These are phyloP conservation scores for Ochromonas danica DNA, from an alignment of 108 stramenopile species.

Conservation along the genomic window DNA sequence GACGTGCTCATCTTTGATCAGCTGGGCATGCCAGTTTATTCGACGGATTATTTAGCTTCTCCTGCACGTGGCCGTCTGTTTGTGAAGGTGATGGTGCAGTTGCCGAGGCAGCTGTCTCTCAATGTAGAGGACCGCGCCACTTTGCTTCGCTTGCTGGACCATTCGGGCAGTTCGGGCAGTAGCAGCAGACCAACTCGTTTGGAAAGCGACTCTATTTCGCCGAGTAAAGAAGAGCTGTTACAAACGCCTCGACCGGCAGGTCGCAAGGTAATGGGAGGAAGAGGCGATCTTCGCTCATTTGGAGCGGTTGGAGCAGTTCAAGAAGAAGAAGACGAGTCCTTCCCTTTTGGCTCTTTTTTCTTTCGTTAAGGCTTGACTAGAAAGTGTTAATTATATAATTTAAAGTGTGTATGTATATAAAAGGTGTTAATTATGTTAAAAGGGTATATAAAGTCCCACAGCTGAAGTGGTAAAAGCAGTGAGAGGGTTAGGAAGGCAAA, in stretches of 20 bases:
- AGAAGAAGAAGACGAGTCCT: background rate
- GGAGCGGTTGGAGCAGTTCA: background rate
- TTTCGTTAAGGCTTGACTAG: background rate
- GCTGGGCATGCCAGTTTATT: constrained; percentile 26
- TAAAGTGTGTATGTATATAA: no score
- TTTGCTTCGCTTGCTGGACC: background rate
- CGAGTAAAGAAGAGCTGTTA: background rate
- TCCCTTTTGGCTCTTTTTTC: background rate
- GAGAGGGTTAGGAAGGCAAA: no score
- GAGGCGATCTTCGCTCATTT: background rate
- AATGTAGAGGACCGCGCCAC: constrained; percentile 6
- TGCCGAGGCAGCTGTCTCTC: background rate
- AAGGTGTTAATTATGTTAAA: background rate
- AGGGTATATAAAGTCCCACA: constrained; percentile 3
- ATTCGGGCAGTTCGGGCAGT: background rate
- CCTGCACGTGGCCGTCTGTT: background rate
- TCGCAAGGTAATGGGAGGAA: background rate
- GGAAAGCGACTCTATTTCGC: no score
- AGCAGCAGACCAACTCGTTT: background rate
- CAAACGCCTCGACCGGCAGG: background rate
- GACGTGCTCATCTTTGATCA: background rate
- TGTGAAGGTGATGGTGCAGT: background rate
- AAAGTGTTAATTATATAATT: background rate
- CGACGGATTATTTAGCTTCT: background rate
- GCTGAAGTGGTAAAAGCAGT: no score